These are phyloP conservation scores for Blastobotrys arbuscula DNA, from an alignment of 1,139 yeast species.

Conservation along the genomic window DNA sequence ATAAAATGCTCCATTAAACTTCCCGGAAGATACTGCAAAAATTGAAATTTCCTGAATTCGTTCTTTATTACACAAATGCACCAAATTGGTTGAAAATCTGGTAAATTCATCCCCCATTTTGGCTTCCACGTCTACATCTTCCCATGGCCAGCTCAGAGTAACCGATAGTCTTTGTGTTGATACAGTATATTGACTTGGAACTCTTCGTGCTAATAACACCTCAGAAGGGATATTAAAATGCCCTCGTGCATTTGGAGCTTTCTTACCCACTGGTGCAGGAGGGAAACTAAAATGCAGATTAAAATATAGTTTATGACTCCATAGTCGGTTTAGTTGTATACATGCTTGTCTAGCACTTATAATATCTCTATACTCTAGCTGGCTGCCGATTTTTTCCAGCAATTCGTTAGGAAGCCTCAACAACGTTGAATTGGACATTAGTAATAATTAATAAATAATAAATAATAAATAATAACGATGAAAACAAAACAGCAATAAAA, in stretches of 20 bases:
- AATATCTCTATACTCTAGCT: not conserved
- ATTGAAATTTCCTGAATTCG: not conserved
- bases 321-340: not conserved
- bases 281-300: not conserved
- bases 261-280: not conserved
- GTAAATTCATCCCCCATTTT: not conserved
- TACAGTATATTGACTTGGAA: not conserved
- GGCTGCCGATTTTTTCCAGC: not conserved
- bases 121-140: not conserved
- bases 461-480: too few relatives aligned
- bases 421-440: not conserved
- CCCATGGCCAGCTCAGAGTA: not conserved
- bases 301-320: slow-evolving; percentile 1
- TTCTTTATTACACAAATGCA: not conserved
- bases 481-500: too few relatives aligned
- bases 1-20: not conserved
- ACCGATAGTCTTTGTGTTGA: not conserved
- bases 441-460: too few relatives aligned
- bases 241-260: not conserved
- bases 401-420: not conserved
- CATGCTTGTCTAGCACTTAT: not conserved
- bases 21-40: not conserved
- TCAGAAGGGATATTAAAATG: not conserved
- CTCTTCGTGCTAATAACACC: not conserved
- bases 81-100: not conserved